Evolutionary conservation across 1,139 yeast species (phyloP).

Genomic region (Candida tunisiensis): DNA sequence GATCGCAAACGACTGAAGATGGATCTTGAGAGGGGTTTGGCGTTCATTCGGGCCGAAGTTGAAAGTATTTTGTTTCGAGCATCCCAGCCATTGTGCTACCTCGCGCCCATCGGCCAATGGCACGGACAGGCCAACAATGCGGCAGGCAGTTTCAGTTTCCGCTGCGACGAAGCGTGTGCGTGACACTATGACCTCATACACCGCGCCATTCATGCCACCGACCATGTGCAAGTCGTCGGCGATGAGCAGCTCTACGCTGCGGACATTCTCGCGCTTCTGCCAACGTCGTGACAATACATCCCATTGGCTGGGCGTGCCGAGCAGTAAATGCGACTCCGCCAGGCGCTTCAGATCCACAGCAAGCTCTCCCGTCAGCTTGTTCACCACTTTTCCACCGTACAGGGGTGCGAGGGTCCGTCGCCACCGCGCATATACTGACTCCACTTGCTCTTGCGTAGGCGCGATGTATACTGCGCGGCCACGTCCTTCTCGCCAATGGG

Average conservation of each 20-base stretch:
- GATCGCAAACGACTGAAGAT: constrained; percentile 33
- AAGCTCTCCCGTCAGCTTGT: constrained; percentile 47
- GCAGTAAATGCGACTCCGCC: constrained; percentile 43
- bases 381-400: constrained; percentile 23
- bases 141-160: constrained; percentile 33
- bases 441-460: constrained; percentile 42
- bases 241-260: constrained; percentile 47
- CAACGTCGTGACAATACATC: constrained; percentile 62
- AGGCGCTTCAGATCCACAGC: constrained; percentile 36
- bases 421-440: constrained; percentile 35
- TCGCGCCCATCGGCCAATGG: constrained; percentile 65
- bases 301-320: constrained; percentile 70
- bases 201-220: constrained; percentile 38
- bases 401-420: constrained; percentile 25
- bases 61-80: constrained; percentile 36
- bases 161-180: constrained; percentile 55
- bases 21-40: constrained; percentile 43
- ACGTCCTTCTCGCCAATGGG: constrained; percentile 45
- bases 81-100: constrained; percentile 78
- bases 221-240: constrained; percentile 64
- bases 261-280: constrained; percentile 54
- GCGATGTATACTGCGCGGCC: constrained; percentile 39
- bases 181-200: constrained; percentile 54
- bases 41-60: constrained; percentile 49
- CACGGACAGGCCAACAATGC: constrained; percentile 52